A percentile compares a stretch with the other conserved stretches of the same genome.
phyloP scores from a whole-genome alignment of 805 yeast genomes.

The Candida vartiovaarae region DNA sequence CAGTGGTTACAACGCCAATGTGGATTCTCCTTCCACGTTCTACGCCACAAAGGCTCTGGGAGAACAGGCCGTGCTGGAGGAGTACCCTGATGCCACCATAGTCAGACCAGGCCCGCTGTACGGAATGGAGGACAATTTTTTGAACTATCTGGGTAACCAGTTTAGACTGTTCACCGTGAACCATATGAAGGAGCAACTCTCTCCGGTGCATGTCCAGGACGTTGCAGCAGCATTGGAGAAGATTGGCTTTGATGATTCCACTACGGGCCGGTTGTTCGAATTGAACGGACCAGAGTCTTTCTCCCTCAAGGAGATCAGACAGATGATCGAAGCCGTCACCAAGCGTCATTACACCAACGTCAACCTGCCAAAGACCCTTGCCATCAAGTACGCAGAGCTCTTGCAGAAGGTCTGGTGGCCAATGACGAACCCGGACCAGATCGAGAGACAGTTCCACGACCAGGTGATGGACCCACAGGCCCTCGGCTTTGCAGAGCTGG shows the following conservation, averaged over 20 bases:
- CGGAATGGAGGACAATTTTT: conserved; percentile 66
- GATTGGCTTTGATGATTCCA: conserved; percentile 76
- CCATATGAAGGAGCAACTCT: conserved; percentile 50
- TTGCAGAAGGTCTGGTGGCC: conserved; percentile 38
- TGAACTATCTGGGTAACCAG: conserved; percentile 51
- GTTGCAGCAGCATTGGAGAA: conserved; percentile 74
- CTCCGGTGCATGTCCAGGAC: conserved; percentile 72
- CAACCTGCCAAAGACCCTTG: conserved; percentile 33
- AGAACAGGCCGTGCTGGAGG: conserved; percentile 62
- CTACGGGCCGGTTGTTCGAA: conserved; percentile 71
- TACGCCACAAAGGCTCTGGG: conserved; percentile 76
- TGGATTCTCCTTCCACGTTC: conserved; percentile 59
- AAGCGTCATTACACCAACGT: conserved; percentile 31
- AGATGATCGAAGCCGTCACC: conserved; percentile 60
- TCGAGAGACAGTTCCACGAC: conserved; percentile 64
- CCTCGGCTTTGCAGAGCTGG: conserved; percentile 62
- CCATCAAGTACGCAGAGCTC: conserved; percentile 28
- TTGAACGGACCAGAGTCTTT: conserved; percentile 65
- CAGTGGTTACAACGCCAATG: conserved; percentile 70
- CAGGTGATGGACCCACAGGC: conserved; percentile 58
- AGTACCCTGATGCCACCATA: conserved; percentile 69
- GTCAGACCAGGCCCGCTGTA: conserved; percentile 81
- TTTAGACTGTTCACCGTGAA: conserved; percentile 61
- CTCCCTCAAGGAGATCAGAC: conserved; percentile 56
- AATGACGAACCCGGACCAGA: conserved; percentile 58